Base-by-base conservation (phyloP, 2,329 filamentous ascomycete species). In the Ophidiomyces ophidiicola region DNA sequence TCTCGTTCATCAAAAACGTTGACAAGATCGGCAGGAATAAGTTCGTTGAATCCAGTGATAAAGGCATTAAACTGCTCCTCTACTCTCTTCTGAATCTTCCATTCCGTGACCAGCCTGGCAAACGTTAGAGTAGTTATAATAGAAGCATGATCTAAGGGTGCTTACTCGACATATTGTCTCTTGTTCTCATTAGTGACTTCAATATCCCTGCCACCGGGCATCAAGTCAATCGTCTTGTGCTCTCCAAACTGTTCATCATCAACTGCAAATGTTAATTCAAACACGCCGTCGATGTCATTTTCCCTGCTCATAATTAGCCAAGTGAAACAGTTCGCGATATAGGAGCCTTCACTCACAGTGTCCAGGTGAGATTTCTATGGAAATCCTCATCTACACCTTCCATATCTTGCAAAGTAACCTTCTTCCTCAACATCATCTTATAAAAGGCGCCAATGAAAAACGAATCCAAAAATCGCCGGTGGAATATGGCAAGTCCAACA, bases 391-490 rank as follows among this genome's bases (percentile, higher is more conserved):
- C 90, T 25, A 98, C 90, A 64, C 90, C 90, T 65, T 98, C 90
- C 90, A 98, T 98, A 58, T 98, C 90, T 35, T 84, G 80, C 43
- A 98, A 71, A 2, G 80, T 69, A 20, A 98, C 90, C 53, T 85
- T 79, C 72, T 96, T 98, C 60, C 82, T 80, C 46, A 98, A 66
- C 57, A 98, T 82, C 90, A 98, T 98, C 73, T 98, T 98, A 74
- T 98, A 98, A 55, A 98, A 79, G 20, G 90, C 90, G 34, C 90
- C 90, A 57, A 98, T 96, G 63, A 98, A 98, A 71, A 98, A 98
- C 23, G 90, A 92, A 59, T 98, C 90, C 47, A 98, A 68, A 72
- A 98, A 98, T 36, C 90, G 80, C 43, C 90, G 76, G 63, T 98
- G 90, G 78, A 98, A 98, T 55, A 98, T 98, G 45, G 90, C 88